These are phyloP conservation scores for Borealophlyctis nickersoniae DNA, from an alignment of 192 early-diverging fungal species.

Conservation along the genomic window DNA sequence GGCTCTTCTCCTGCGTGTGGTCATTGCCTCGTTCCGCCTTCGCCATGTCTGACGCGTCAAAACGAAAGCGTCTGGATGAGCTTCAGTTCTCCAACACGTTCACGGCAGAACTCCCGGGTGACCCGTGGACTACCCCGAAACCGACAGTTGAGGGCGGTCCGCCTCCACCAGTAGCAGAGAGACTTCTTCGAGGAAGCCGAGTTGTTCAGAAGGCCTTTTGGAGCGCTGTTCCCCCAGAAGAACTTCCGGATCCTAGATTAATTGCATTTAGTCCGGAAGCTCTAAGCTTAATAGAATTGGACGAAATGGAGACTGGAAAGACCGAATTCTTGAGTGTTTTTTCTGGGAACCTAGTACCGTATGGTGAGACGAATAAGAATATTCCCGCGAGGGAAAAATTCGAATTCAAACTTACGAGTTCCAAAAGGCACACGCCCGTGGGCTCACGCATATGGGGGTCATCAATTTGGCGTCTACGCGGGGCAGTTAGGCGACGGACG, in stretches of 20 bases:
- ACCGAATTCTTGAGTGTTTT: background rate
- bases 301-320: background rate
- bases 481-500: conserved; percentile 76
- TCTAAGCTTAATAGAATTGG: background rate
- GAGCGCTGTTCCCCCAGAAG: background rate
- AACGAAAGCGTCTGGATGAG: too few relatives aligned
- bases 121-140: background rate
- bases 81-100: background rate
- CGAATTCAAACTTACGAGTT: too few relatives aligned
- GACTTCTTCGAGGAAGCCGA: background rate
- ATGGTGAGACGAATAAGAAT: too few relatives aligned
- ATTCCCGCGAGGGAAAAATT: too few relatives aligned
- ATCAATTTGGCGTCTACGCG: conserved; percentile 47
- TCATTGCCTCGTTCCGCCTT: too few relatives aligned
- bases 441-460: conserved; percentile 41
- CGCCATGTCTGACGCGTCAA: too few relatives aligned
- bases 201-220: background rate
- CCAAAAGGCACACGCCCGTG: conserved; percentile 18
- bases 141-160: background rate
- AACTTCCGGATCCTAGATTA: background rate
- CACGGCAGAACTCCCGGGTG: background rate
- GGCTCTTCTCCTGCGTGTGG: too few relatives aligned
- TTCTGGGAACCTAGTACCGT: background rate
- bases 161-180: background rate
- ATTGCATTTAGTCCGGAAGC: background rate